Percentiles rank a stretch among this genome's conserved stretches.
Conservation (phyloP, 2,329 filamentous ascomycete species). For the Gnomoniopsis smithogilvyi region DNA sequence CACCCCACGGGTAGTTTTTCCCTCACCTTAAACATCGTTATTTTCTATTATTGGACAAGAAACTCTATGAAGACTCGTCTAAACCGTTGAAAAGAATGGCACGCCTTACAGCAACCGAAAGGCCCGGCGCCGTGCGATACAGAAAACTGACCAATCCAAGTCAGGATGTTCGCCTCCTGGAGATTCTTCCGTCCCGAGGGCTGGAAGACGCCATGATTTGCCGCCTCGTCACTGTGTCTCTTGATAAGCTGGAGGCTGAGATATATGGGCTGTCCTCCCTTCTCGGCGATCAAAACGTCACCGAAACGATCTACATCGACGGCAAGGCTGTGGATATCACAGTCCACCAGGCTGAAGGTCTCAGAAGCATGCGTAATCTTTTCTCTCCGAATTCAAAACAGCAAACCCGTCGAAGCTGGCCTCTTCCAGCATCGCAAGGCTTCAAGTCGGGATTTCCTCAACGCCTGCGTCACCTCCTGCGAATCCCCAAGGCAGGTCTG, state of each 20-base stretch:
- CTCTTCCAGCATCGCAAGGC: background rate
- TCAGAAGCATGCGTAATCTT: constrained; percentile 30
- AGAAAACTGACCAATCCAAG: background rate
- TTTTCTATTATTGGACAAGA: no score
- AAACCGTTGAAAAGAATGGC: background rate
- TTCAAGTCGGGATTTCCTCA: background rate
- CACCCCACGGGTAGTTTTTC: background rate
- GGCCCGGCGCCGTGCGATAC: background rate
- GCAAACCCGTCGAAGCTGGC: constrained; percentile 21
- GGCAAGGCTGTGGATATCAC: constrained; percentile 26
- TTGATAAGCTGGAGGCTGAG: constrained; percentile 23
- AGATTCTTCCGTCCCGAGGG: constrained; percentile 27
- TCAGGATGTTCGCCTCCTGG: constrained; percentile 27
- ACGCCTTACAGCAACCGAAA: background rate
- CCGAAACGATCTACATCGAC: constrained; percentile 29
- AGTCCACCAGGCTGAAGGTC: constrained; percentile 26
- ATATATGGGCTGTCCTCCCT: constrained; percentile 30
- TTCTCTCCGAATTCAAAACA: constrained; percentile 24
- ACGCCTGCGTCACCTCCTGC: background rate
- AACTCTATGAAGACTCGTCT: background rate
- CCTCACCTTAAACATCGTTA: background rate
- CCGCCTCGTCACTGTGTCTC: constrained; percentile 28
- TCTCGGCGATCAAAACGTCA: constrained; percentile 26
- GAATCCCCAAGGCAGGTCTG: constrained; percentile 2
- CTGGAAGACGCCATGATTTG: constrained; percentile 29